Evolutionary conservation across 2,329 filamentous ascomycete species (phyloP).

Genomic region (Penicillium expansum): DNA sequence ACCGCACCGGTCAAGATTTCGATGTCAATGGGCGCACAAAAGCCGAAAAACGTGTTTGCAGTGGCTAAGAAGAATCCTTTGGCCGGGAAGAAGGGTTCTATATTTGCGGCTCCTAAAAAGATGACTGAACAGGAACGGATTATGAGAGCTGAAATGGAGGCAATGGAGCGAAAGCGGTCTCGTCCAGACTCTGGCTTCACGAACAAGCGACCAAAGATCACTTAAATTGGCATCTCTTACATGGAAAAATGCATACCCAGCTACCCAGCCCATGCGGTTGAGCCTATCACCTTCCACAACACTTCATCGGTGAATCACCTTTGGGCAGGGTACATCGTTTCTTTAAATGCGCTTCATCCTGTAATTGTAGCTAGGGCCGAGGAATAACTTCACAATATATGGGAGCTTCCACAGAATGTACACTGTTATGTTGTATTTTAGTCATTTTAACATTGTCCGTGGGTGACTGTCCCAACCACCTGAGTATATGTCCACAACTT

Average conservation of each 20-base stretch:
- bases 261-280: neutral
- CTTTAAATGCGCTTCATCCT: neutral
- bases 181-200: conserved; percentile 30
- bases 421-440: too few relatives aligned
- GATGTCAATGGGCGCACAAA: conserved; percentile 59
- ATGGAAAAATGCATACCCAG: neutral
- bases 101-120: conserved; percentile 65
- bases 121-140: conserved; percentile 87
- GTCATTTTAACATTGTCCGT: too few relatives aligned
- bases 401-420: too few relatives aligned
- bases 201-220: conserved; percentile 37
- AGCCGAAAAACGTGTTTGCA: conserved; percentile 66
- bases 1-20: conserved; percentile 48
- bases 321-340: neutral
- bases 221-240: conserved; percentile 15
- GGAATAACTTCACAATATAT: too few relatives aligned
- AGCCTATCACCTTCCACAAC: neutral
- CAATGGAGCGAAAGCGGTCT: conserved; percentile 65
- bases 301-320: neutral
- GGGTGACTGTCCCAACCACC: too few relatives aligned
- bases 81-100: conserved; percentile 62
- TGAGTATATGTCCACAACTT: too few relatives aligned
- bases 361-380: neutral
- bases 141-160: conserved; percentile 71
- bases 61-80: conserved; percentile 68